Conservation (phyloP, 306 rosid genomes). For the Quercus cerris region DNA sequence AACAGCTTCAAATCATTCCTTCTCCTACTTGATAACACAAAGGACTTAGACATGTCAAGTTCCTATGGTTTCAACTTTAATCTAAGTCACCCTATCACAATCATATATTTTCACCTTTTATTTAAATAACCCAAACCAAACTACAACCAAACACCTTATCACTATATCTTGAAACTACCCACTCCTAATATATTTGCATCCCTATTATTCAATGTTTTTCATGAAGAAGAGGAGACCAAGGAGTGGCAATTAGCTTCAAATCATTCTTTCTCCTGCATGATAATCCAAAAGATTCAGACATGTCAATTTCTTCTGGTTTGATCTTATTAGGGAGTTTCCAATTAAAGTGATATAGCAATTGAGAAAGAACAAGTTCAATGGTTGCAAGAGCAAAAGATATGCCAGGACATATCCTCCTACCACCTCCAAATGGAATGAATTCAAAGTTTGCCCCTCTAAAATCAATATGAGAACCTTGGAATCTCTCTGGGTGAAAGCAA, state of each 20-base stretch:
- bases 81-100: too few relatives aligned
- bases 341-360: slow-evolving; percentile 8
- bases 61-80: neutral
- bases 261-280: neutral
- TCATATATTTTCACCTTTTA: too few relatives aligned
- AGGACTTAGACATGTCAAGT: slow-evolving; percentile 17
- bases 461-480: neutral
- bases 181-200: too few relatives aligned
- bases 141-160: too few relatives aligned
- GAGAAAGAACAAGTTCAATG: slow-evolving; percentile 7
- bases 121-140: too few relatives aligned
- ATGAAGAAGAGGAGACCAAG: neutral
- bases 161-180: too few relatives aligned
- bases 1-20: neutral
- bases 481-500: slow-evolving; percentile 21
- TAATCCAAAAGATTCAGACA: slow-evolving; percentile 6
- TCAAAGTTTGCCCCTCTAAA: neutral
- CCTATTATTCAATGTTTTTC: neutral
- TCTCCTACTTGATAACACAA: neutral
- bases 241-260: neutral
- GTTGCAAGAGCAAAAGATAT: neutral
- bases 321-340: slow-evolving; percentile 6
- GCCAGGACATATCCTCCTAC: slow-evolving; percentile 21
- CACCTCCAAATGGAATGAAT: slow-evolving; percentile 16
- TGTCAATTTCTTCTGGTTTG: neutral